phyloP scores from a whole-genome alignment of 2,329 filamentous ascomycete species.

The Xylaria multiplex region DNA sequence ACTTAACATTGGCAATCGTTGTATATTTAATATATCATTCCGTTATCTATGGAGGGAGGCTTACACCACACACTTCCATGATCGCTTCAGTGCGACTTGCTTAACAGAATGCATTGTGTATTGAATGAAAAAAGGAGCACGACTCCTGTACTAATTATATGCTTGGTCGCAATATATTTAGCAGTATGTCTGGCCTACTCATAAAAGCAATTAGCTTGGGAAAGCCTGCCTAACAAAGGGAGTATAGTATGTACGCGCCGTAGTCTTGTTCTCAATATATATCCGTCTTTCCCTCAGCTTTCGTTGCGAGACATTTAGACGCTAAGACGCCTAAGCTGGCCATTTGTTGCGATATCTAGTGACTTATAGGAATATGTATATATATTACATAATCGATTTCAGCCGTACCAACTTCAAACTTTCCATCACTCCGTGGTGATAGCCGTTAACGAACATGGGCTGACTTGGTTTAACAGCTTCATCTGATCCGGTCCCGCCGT shows the following conservation, averaged over 20 bases:
- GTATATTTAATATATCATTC: no score
- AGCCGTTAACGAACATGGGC: neutral
- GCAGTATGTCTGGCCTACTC: no score
- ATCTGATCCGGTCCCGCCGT: neutral
- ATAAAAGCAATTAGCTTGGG: no score
- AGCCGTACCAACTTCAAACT: neutral
- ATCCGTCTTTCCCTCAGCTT: neutral
- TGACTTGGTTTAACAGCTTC: neutral
- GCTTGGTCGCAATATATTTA: no score
- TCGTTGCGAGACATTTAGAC: constrained; percentile 1
- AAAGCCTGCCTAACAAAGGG: no score
- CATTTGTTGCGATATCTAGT: neutral
- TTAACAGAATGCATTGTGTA: no score
- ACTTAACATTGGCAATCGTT: no score
- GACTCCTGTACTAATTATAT: no score
- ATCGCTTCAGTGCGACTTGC: no score
- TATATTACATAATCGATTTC: neutral
- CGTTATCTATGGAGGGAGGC: no score
- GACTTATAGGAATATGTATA: neutral
- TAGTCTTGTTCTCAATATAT: neutral
- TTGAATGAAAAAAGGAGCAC: no score
- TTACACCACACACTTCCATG: no score
- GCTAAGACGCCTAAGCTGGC: neutral
- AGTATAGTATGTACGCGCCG: neutral
- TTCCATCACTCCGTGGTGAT: neutral